phyloP scores from a whole-genome alignment of 1,139 yeast genomes.

The Scheffersomyces lignicola region DNA sequence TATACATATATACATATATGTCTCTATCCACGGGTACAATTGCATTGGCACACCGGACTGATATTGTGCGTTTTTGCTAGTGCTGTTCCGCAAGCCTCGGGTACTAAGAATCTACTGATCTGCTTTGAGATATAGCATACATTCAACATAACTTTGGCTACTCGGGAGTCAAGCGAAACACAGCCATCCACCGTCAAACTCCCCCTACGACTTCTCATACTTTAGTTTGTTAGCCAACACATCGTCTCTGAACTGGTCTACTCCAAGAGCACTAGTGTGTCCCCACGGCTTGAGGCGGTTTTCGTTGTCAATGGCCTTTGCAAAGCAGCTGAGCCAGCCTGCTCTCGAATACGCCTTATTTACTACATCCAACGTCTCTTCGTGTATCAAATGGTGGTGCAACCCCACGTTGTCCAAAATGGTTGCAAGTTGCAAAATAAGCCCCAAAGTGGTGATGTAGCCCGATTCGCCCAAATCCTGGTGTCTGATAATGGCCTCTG shows the following conservation, averaged over 20 bases:
- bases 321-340: conserved; percentile 38
- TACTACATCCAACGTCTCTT: conserved; percentile 28
- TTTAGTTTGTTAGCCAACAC: conserved; percentile 29
- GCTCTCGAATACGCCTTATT: conserved; percentile 28
- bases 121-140: too few relatives aligned
- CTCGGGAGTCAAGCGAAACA: too few relatives aligned
- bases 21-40: too few relatives aligned
- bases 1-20: too few relatives aligned
- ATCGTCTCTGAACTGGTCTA: conserved; percentile 27
- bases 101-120: too few relatives aligned
- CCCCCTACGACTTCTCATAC: conserved; percentile 22
- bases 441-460: conserved; percentile 36
- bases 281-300: conserved; percentile 36
- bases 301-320: conserved; percentile 35
- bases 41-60: too few relatives aligned
- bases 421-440: conserved; percentile 36
- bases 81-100: too few relatives aligned
- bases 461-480: conserved; percentile 39
- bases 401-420: conserved; percentile 40
- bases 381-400: conserved; percentile 30
- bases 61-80: too few relatives aligned
- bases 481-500: conserved; percentile 40
- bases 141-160: too few relatives aligned
- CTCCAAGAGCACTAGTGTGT: conserved; percentile 38
- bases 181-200: too few relatives aligned